These are phyloP conservation scores for Vaccinium myrtillus DNA, from an alignment of 148 eudicot genomes.

Conservation along the genomic window DNA sequence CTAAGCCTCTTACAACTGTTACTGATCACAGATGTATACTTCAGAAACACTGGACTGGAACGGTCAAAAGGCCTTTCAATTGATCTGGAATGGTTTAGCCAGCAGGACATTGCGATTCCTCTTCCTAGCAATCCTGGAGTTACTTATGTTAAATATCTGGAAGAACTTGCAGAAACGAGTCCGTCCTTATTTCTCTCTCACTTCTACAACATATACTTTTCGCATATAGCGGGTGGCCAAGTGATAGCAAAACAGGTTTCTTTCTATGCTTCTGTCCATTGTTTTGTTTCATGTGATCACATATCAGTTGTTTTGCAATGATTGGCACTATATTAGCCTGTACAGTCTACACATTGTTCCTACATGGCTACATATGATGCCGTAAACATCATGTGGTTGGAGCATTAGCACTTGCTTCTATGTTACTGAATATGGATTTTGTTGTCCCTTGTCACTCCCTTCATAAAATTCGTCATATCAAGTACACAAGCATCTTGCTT, in stretches of 20 bases:
- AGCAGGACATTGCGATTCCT: constrained; percentile 56
- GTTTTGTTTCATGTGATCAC: not conserved
- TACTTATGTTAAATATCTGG: constrained; percentile 67
- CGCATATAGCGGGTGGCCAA: constrained; percentile 94
- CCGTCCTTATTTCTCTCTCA: constrained; percentile 69
- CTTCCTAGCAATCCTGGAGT: constrained; percentile 70
- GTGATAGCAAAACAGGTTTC: constrained; percentile 80
- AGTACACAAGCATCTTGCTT: not conserved
- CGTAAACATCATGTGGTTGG: not conserved
- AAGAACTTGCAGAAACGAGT: constrained; percentile 64
- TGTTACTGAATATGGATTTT: not conserved
- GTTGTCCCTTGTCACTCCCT: not conserved
- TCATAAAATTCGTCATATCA: not conserved
- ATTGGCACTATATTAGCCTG: not conserved
- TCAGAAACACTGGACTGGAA: constrained; percentile 88
- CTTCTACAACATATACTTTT: constrained; percentile 82
- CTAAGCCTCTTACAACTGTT: constrained; percentile 3
- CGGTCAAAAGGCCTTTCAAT: constrained; percentile 57
- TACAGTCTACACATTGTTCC: not conserved
- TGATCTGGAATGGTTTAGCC: constrained; percentile 77
- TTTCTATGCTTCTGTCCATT: not conserved
- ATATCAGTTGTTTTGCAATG: not conserved
- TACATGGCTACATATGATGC: not conserved
- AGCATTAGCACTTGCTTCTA: not conserved
- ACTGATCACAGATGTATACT: constrained; percentile 65